A percentile compares a stretch with the other conserved stretches of the same genome.
phyloP scores from a whole-genome alignment of 1,139 yeast species.

The Candida sp. region DNA sequence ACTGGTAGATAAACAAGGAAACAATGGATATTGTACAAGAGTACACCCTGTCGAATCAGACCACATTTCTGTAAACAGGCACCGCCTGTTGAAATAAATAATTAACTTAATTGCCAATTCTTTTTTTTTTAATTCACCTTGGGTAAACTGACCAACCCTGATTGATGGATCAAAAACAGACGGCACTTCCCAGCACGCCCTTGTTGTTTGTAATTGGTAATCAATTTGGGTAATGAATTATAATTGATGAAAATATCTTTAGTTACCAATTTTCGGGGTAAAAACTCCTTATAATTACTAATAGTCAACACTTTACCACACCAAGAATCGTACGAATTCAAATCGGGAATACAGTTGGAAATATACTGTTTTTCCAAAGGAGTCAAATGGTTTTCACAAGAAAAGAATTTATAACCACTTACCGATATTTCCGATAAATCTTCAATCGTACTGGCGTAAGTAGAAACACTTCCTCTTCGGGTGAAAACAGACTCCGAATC shows the following conservation, averaged over 20 bases:
- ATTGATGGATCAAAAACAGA: background rate
- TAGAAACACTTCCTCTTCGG: constrained; percentile 3
- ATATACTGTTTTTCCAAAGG: constrained; percentile 34
- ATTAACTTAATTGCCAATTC: too few species aligned
- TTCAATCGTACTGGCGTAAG: background rate
- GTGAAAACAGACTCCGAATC: constrained; percentile 6
- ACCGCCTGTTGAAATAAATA: too few species aligned
- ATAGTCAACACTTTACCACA: constrained; percentile 27
- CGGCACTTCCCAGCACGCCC: background rate
- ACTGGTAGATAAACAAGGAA: too few species aligned
- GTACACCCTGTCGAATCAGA: too few species aligned
- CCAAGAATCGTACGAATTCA: constrained; percentile 43
- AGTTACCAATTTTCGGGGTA: constrained; percentile 10
- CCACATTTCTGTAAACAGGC: too few species aligned
- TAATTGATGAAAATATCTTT: constrained; percentile 10
- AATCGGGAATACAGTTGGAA: constrained; percentile 35
- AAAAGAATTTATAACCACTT: constrained; percentile 15
- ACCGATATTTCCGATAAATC: background rate
- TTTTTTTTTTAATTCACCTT: background rate
- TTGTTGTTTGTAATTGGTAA: background rate
- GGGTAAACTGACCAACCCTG: background rate
- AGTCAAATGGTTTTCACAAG: constrained; percentile 22
- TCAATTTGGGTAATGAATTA: constrained; percentile 4
- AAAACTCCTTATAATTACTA: constrained; percentile 23
- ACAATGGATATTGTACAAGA: too few species aligned